Evolutionary conservation across 2,329 filamentous ascomycete genomes (phyloP), one percentile per base, ranked within the genome.

Genomic region (Fusarium mundagurra): DNA sequence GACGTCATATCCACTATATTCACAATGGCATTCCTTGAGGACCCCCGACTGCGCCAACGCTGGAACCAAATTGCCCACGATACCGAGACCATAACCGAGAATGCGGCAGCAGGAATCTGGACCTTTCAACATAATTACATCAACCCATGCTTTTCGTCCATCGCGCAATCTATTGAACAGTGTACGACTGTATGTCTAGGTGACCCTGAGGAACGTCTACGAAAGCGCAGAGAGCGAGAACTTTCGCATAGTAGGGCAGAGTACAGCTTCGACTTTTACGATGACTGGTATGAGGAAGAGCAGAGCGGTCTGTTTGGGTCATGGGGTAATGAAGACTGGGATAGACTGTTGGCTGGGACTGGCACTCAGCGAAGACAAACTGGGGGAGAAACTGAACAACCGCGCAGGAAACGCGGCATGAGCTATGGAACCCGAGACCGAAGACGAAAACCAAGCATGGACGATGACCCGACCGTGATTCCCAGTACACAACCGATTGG

Each of bases 241-340:
- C 85, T 88, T 14, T 84, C 86, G 31, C 83, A 85, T 69, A 90
- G 90, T 6, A 83, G 91, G 59, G 93, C 95, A 34, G 95, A 98
- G 83, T 90, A 93, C 78, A 95, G 90, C 79, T 98, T 98, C 81
- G 96, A 98, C 82, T 98, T 98, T 82, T 98, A 98, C 85, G 96
- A 98, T 83, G 96, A 98, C 83, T 98, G 96, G 96, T 94, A 98
- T 70, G 87, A 89, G 63, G 88, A 90, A 55, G 85, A 87, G 61
- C 83, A 84, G 59, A 60, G 77, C 39, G 88, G 91, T 1, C 82
- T 96, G 54, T 84, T 95, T 60, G 92, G 88, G 50, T 84, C 90
- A 51, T 97, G 94, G 93, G 92, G 92, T 44, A 91, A 85, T 76
- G 95, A 97, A 78, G 95, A 97, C 80, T 91, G 97, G 85, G 96